phyloP scores from a whole-genome alignment of 768 basidiomycete species.

The Kwoniella europaea region DNA sequence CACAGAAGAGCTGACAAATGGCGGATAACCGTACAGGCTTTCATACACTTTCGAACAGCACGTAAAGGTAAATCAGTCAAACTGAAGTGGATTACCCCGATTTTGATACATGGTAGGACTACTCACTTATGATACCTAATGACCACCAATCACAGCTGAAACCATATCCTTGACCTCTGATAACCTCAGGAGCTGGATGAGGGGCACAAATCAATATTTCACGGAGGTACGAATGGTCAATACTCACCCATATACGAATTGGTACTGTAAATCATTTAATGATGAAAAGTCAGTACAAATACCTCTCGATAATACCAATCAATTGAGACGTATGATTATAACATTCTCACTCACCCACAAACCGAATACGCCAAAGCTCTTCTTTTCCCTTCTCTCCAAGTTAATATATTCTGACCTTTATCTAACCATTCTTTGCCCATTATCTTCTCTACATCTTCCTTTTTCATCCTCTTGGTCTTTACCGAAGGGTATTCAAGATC shows the following conservation, averaged over 20 bases:
- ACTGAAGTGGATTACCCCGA: neutral
- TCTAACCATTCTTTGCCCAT: slow-evolving; percentile 71
- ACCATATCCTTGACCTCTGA: slow-evolving; percentile 71
- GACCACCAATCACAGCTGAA: slow-evolving; percentile 99
- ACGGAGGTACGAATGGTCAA: slow-evolving; percentile 63
- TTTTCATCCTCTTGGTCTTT: slow-evolving; percentile 78
- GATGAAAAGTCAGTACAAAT: neutral
- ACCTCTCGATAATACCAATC: neutral
- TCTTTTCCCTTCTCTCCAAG: slow-evolving; percentile 92
- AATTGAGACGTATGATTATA: neutral
- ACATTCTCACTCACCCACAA: slow-evolving; percentile 52
- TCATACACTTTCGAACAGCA: slow-evolving; percentile 69
- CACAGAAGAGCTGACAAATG: slow-evolving; percentile 93
- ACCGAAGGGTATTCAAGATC: slow-evolving; percentile 80
- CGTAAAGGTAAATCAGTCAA: neutral
- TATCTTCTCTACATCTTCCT: slow-evolving; percentile 77
- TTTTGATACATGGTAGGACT: neutral
- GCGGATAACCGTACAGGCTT: slow-evolving; percentile 91
- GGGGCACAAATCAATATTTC: too few relatives aligned
- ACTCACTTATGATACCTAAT: slow-evolving; percentile 79
- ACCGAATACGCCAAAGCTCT: slow-evolving; percentile 71
- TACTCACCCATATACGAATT: slow-evolving; percentile 58
- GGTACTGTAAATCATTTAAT: slow-evolving; percentile 36
- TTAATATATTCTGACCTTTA: slow-evolving; percentile 81
- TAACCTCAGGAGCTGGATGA: slow-evolving; percentile 60